Evolutionary conservation across 441 rosid species (phyloP).

Genomic region (Breynia disticha): DNA sequence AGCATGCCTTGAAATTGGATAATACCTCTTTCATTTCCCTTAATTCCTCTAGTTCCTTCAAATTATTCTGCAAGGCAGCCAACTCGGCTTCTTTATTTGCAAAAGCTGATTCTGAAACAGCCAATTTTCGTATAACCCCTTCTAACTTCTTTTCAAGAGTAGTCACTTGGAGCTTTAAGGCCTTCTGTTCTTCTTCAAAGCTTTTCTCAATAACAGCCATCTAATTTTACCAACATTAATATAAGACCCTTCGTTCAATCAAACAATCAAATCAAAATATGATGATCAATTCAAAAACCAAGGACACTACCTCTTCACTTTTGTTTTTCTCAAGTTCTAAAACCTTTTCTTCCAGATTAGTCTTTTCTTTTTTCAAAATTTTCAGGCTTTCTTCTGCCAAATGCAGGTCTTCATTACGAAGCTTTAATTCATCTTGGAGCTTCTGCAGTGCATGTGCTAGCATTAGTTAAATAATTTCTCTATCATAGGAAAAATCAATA

Average conservation of each 20-base stretch:
- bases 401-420: constrained; percentile 47
- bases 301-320: constrained; percentile 56
- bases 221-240: constrained; percentile 26
- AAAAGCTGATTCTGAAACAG: constrained; percentile 45
- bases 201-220: constrained; percentile 40
- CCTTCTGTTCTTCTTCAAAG: constrained; percentile 57
- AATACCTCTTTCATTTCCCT: constrained; percentile 92
- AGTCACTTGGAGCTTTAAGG: constrained; percentile 44
- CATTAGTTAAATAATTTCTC: constrained; percentile 14
- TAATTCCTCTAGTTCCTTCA: constrained; percentile 81
- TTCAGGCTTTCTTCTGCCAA: constrained; percentile 40
- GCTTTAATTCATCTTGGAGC: constrained; percentile 62
- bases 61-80: constrained; percentile 45
- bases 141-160: constrained; percentile 69
- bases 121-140: constrained; percentile 39
- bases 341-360: constrained; percentile 48
- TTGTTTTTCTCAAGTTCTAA: constrained; percentile 49
- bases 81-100: constrained; percentile 46
- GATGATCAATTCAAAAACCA: constrained; percentile 6
- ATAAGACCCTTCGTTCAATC: not conserved
- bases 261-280: constrained; percentile 9
- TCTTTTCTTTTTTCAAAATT: constrained; percentile 50
- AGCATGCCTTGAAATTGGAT: not conserved
- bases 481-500: not conserved
- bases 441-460: constrained; percentile 34